These are phyloP conservation scores for Cyberlindnera bimundalis DNA, from an alignment of 805 yeast species.

Conservation along the genomic window DNA sequence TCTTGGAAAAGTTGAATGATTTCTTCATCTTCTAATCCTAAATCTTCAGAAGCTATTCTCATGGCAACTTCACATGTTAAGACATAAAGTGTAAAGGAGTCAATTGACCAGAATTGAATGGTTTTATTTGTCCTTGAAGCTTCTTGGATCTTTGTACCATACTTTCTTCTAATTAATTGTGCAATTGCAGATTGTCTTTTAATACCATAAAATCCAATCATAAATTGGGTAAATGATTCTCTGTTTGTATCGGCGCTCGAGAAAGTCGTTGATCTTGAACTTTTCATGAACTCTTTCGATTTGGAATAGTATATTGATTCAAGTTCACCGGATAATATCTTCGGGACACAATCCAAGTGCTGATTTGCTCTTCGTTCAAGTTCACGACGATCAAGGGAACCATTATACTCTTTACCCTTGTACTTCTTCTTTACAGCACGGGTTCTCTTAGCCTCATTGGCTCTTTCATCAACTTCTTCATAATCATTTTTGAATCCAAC, in stretches of 20 bases:
- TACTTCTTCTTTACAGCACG: conserved; percentile 20
- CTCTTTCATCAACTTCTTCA: conserved; percentile 19
- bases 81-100: conserved; percentile 53
- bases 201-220: conserved; percentile 61
- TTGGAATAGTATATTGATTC: conserved; percentile 47
- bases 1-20: conserved; percentile 46
- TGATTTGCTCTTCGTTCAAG: conserved; percentile 31
- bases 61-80: conserved; percentile 61
- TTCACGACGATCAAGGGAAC: conserved; percentile 27
- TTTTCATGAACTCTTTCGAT: conserved; percentile 41
- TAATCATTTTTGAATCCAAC: conserved; percentile 12
- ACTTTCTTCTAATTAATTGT: conserved; percentile 35
- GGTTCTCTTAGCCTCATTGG: conserved; percentile 17
- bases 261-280: conserved; percentile 41
- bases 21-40: conserved; percentile 34
- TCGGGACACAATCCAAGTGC: conserved; percentile 33
- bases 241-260: conserved; percentile 39
- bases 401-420: conserved; percentile 25
- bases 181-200: conserved; percentile 53
- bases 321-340: conserved; percentile 41
- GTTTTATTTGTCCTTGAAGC: conserved; percentile 36
- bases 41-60: conserved; percentile 47
- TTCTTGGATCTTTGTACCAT: conserved; percentile 30
- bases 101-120: conserved; percentile 57
- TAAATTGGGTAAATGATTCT: conserved; percentile 42